Evolutionary conservation across 129 eudicot species (phyloP).

Genomic region (Apium graveolens): DNA sequence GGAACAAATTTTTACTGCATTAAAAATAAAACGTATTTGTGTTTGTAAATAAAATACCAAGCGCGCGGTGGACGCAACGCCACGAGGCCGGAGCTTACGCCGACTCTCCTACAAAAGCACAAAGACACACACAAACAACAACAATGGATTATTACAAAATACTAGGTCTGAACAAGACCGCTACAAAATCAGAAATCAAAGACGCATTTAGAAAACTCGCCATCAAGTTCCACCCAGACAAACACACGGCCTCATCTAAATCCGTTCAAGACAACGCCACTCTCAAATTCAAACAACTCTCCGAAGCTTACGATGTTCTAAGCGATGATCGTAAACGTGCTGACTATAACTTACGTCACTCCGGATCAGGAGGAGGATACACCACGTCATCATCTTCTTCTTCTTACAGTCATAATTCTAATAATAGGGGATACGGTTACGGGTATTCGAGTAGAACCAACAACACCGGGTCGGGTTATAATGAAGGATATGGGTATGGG

Average conservation of each 20-base stretch:
- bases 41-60: not conserved
- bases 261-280: constrained; percentile 57
- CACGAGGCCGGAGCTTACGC: not conserved
- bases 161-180: constrained; percentile 42
- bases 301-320: constrained; percentile 82
- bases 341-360: constrained; percentile 57
- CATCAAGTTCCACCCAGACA: constrained; percentile 82
- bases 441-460: not conserved
- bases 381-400: not conserved
- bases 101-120: not conserved
- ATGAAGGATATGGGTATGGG: constrained; percentile 26
- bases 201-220: constrained; percentile 68
- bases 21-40: too few species aligned
- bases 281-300: constrained; percentile 66
- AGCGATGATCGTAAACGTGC: constrained; percentile 80
- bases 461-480: not conserved
- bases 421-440: not conserved
- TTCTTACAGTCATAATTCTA: not conserved
- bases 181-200: constrained; percentile 81
- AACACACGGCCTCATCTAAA: constrained; percentile 58
- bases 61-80: not conserved
- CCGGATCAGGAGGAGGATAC: not conserved
- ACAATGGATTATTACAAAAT: constrained; percentile 56
- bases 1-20: too few species aligned
- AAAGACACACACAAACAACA: not conserved